Evolutionary conservation across 495 filamentous ascomycete species (phyloP), one percentile per base, ranked within the genome.

Genomic region (Entonaema liquescens): DNA sequence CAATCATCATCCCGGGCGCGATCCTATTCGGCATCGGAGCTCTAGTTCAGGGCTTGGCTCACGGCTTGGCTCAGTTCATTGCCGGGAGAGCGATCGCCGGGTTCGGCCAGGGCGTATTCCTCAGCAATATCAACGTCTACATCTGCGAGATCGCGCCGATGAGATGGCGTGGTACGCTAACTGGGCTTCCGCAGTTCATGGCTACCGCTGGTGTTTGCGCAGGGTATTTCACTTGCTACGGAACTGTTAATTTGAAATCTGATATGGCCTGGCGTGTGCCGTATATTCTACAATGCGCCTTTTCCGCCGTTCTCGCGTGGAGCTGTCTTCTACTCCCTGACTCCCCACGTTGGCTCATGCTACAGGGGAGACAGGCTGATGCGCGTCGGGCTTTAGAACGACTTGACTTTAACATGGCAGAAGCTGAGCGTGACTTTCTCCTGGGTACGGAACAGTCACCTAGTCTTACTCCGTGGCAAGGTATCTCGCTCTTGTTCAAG

Each of bases 181-280:
- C 85, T 0, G 84, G 86, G 1, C 73, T 85, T 3, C 85, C 85
- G n/a, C 88, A 90, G 66, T 68, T 89, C 21, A 67, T 87, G 38
- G 85, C 83, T 17, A 84, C 83, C 0, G 38, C 84, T 1, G 88
- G 87, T 1, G 72, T 89, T 3, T 79, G 82, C 7, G 38, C 80
- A 0, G 89, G 89, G 0, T 91, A 86, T 67, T 90, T 91, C 65
- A 84, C 81, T n/a, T 89, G 87, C 66, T 90, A 90, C 67, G 89
- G 86, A 23, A 83, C 83, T 19, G 78, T 83, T 1, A 74, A 79
- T 9, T 76, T 89, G 17, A 21, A 76, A 0, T 85, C 84, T 1
- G 87, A 86, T 3, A 73, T 87, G 17, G 83, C 86, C 5, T 90
- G 89, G 89, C 80, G 89, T 5, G 63, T 83, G 0, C 88, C 88